phyloP scores from a whole-genome alignment of 805 yeast species.

The Starmerella powellii region DNA sequence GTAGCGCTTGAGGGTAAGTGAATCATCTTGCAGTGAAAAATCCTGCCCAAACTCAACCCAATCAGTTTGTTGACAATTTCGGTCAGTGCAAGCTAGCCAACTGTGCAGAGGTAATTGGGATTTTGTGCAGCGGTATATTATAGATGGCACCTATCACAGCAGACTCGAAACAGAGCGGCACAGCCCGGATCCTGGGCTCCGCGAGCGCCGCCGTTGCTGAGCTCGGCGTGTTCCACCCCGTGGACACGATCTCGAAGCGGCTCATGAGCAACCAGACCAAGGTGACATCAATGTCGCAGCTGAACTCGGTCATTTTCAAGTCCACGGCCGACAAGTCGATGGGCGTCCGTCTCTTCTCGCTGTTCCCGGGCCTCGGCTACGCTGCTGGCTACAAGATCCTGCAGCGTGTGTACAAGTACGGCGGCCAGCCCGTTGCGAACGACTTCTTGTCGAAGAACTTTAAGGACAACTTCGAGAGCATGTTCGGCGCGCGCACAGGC shows the following conservation, averaged over 20 bases:
- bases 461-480: constrained; percentile 53
- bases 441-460: constrained; percentile 74
- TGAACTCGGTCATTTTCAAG: constrained; percentile 78
- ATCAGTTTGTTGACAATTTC: no score
- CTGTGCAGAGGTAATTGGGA: no score
- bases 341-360: constrained; percentile 58
- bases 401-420: constrained; percentile 96
- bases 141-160: constrained; percentile 24
- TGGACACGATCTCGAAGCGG: constrained; percentile 94
- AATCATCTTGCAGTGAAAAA: no score
- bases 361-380: constrained; percentile 96
- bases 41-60: no score
- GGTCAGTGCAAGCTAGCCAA: no score
- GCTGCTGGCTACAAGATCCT: constrained; percentile 94
- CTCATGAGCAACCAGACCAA: constrained; percentile 78
- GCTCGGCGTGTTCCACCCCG: constrained; percentile 92
- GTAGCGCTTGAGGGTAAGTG: no score
- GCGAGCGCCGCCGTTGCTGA: constrained; percentile 97
- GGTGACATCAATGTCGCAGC: constrained; percentile 49
- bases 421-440: constrained; percentile 98
- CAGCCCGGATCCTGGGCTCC: constrained; percentile 90
- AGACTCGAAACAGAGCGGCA: constrained; percentile 72
- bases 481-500: constrained; percentile 88
- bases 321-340: constrained; percentile 64
- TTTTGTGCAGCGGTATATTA: no score